Percentiles rank a stretch among this genome's conserved stretches.
Evolutionary conservation across 2,329 filamentous ascomycete genomes (phyloP).

Genomic region (Hymenoscyphus occultus): DNA sequence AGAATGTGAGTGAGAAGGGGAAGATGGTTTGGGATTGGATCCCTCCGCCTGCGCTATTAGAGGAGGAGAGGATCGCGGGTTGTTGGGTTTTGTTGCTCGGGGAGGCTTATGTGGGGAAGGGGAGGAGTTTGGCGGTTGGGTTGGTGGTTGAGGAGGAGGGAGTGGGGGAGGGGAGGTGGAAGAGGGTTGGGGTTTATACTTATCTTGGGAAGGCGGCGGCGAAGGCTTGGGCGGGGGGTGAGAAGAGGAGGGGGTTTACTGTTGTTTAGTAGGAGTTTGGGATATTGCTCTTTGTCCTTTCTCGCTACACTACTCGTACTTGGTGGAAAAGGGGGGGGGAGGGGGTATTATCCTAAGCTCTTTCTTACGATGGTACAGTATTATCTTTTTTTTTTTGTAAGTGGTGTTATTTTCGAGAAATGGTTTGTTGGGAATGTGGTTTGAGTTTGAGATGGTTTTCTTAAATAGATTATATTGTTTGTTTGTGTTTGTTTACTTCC

Average conservation of each 20-base stretch:
- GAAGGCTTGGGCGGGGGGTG: slow-evolving; percentile 6
- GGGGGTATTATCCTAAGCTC: too few relatives aligned
- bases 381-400: too few relatives aligned
- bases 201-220: slow-evolving; percentile 3
- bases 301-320: too few relatives aligned
- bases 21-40: slow-evolving; percentile 6
- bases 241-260: slow-evolving; percentile 5
- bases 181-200: slow-evolving; percentile 1
- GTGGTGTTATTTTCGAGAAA: too few relatives aligned
- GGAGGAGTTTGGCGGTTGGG: slow-evolving; percentile 3
- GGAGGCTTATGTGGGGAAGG: slow-evolving; percentile 4
- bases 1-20: not conserved
- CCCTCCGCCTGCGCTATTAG: not conserved
- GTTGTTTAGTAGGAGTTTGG: not conserved
- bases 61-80: not conserved
- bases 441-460: too few relatives aligned
- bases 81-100: slow-evolving; percentile 11
- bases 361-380: too few relatives aligned
- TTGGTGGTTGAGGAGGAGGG: not conserved
- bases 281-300: not conserved
- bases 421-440: too few relatives aligned
- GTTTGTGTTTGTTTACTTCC: too few relatives aligned
- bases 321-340: too few relatives aligned
- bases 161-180: not conserved
- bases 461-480: too few relatives aligned